A percentile compares a stretch with the other conserved stretches of the same genome.
These are phyloP conservation scores for Ascochyta fabae DNA, from an alignment of 2,329 filamentous ascomycete species.

Conservation along the genomic window DNA sequence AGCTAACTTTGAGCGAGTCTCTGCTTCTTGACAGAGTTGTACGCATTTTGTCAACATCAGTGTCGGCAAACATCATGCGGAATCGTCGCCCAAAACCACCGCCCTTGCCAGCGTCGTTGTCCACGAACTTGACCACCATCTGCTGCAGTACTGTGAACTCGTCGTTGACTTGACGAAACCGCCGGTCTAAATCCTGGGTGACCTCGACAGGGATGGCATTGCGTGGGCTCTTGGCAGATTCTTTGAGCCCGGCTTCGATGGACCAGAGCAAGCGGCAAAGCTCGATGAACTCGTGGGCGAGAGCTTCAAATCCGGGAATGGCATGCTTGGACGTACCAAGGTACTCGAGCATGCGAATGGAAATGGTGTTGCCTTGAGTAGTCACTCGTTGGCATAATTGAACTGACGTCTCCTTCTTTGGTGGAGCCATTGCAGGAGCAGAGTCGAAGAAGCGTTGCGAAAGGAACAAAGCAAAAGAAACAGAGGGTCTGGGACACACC, in stretches of 20 bases:
- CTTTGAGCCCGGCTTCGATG: constrained; percentile 68
- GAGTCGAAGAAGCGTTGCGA: not conserved
- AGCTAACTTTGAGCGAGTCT: constrained; percentile 68
- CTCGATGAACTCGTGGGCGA: constrained; percentile 72
- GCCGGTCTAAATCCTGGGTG: constrained; percentile 67
- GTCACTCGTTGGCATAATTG: constrained; percentile 66
- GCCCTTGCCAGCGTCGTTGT: constrained; percentile 65
- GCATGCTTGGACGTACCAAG: constrained; percentile 43
- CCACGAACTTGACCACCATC: constrained; percentile 65
- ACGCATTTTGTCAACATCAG: constrained; percentile 67
- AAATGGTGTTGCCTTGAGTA: constrained; percentile 60
- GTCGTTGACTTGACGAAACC: constrained; percentile 65
- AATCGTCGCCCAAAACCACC: constrained; percentile 67
- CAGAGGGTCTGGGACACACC: constrained; percentile 19
- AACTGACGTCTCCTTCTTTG: constrained; percentile 51
- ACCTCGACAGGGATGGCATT: constrained; percentile 66
- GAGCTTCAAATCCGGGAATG: constrained; percentile 54
- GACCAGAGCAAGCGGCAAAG: constrained; percentile 70
- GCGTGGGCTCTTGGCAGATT: constrained; percentile 53
- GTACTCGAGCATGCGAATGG: constrained; percentile 53
- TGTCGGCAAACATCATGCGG: constrained; percentile 61
- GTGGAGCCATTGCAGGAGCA: constrained; percentile 36
- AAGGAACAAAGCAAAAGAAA: constrained; percentile 5
- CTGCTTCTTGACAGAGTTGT: constrained; percentile 63
- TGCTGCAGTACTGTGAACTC: constrained; percentile 70